These are phyloP conservation scores for Candida peoriensis DNA, from an alignment of 805 yeast species.

Conservation along the genomic window DNA sequence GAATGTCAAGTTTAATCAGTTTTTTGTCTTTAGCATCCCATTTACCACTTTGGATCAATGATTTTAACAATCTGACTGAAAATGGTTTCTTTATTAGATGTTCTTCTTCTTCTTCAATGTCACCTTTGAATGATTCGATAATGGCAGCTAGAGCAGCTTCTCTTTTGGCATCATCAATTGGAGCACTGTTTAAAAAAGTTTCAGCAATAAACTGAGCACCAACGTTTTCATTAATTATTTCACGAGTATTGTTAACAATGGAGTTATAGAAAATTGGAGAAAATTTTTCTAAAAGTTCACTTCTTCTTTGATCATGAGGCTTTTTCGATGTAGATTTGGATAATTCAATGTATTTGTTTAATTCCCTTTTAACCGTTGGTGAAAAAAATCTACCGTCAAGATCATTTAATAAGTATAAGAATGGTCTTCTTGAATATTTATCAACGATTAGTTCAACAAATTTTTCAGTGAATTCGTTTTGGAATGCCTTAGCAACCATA, in stretches of 20 bases:
- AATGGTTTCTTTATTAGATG: conserved; percentile 71
- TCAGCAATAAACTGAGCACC: conserved; percentile 85
- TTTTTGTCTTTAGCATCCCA: conserved; percentile 64
- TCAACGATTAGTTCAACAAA: conserved; percentile 55
- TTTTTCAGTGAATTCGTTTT: conserved; percentile 47
- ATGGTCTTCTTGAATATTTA: conserved; percentile 85
- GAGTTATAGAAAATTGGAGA: conserved; percentile 59
- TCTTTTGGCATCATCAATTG: conserved; percentile 34
- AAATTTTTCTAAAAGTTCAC: conserved; percentile 60
- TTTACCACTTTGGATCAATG: conserved; percentile 80
- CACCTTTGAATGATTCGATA: conserved; percentile 58
- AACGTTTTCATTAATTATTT: conserved; percentile 58
- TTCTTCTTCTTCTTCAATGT: conserved; percentile 55
- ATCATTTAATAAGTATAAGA: conserved; percentile 74
- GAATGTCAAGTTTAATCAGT: conserved; percentile 38
- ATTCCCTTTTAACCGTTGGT: conserved; percentile 58
- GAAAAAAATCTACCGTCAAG: conserved; percentile 78
- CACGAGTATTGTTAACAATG: conserved; percentile 44
- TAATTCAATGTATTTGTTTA: conserved; percentile 54
- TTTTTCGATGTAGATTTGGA: conserved; percentile 76
- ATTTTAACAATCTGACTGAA: conserved; percentile 66
- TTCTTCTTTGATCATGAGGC: conserved; percentile 70
- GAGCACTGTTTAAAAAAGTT: conserved; percentile 53
- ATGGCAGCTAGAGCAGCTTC: conserved; percentile 50
- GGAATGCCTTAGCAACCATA: conserved; percentile 67